phyloP scores from a whole-genome alignment of 805 yeast genomes.

The Teunomyces aglyptinius region DNA sequence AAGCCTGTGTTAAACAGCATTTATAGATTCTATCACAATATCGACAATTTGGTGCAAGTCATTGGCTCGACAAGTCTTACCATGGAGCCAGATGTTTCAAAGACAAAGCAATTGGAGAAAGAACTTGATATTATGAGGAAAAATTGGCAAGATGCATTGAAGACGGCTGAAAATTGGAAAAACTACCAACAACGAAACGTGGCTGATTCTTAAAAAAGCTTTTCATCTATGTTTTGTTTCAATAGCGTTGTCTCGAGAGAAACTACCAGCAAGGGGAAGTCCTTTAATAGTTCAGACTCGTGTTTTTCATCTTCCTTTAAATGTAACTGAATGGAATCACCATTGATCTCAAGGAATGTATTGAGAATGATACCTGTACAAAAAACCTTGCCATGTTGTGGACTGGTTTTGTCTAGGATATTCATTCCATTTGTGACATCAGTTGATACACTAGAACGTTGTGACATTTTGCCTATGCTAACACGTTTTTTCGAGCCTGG shows the following conservation, averaged over 20 bases:
- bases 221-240: not conserved
- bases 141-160: slow-evolving; percentile 41
- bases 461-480: not conserved
- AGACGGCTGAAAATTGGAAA: slow-evolving; percentile 41
- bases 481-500: not conserved
- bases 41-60: slow-evolving; percentile 11
- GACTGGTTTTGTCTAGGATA: slow-evolving; percentile 14
- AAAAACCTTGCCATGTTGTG: slow-evolving; percentile 17
- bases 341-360: slow-evolving; percentile 22
- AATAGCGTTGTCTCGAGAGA: slow-evolving; percentile 34
- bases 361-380: slow-evolving; percentile 32
- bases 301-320: slow-evolving; percentile 12
- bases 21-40: slow-evolving; percentile 33
- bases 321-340: slow-evolving; percentile 14
- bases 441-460: slow-evolving; percentile 2
- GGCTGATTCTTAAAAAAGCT: not conserved
- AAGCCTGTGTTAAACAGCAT: slow-evolving; percentile 35
- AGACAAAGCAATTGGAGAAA: slow-evolving; percentile 21
- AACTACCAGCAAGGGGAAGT: slow-evolving; percentile 27
- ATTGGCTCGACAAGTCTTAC: slow-evolving; percentile 4
- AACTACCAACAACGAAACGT: slow-evolving; percentile 10
- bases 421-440: slow-evolving; percentile 4
- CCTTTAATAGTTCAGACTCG: slow-evolving; percentile 20
- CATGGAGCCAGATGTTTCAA: slow-evolving; percentile 11
- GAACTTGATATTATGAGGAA: slow-evolving; percentile 32